Conservation (phyloP, 768 basidiomycete genomes). For the Hygrophoropsis aurantiaca region DNA sequence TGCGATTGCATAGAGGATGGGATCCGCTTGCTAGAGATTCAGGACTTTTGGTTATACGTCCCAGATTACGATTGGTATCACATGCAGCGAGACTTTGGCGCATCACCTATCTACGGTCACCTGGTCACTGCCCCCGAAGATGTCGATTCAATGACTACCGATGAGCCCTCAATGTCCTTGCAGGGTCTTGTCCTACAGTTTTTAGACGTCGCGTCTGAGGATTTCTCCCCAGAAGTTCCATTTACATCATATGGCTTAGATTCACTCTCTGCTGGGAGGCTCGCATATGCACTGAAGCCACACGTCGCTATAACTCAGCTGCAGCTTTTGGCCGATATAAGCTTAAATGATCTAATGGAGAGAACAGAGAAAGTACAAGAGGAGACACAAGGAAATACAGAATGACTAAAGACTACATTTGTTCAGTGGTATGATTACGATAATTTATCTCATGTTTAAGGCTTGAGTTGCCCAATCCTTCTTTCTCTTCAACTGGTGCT, state of each 20-base stretch:
- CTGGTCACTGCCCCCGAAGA: constrained; percentile 13
- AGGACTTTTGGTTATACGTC: constrained; percentile 25
- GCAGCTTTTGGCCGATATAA: constrained; percentile 35
- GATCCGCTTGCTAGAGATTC: constrained; percentile 24
- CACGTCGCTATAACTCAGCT: constrained; percentile 32
- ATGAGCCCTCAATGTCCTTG: constrained; percentile 6
- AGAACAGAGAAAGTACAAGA: constrained; percentile 1
- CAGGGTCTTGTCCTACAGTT: constrained; percentile 15
- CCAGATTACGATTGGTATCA: constrained; percentile 33
- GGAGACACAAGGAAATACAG: neutral
- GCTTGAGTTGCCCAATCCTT: no score
- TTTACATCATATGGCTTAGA: constrained; percentile 44
- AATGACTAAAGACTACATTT: no score
- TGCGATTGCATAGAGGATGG: constrained; percentile 34
- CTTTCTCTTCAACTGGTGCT: no score
- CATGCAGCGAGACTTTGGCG: constrained; percentile 21
- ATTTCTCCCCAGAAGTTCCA: constrained; percentile 37
- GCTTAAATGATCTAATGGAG: constrained; percentile 26
- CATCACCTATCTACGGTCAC: constrained; percentile 17
- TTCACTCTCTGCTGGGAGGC: constrained; percentile 38
- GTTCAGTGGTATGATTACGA: no score
- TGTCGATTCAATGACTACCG: constrained; percentile 3
- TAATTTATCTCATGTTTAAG: no score
- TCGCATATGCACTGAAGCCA: constrained; percentile 33
- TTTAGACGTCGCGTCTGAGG: constrained; percentile 32